A percentile compares a stretch with the other conserved stretches of the same genome.
These are phyloP conservation scores for Jamesozyma hellenica DNA, from an alignment of 805 yeast genomes.

Conservation along the genomic window DNA sequence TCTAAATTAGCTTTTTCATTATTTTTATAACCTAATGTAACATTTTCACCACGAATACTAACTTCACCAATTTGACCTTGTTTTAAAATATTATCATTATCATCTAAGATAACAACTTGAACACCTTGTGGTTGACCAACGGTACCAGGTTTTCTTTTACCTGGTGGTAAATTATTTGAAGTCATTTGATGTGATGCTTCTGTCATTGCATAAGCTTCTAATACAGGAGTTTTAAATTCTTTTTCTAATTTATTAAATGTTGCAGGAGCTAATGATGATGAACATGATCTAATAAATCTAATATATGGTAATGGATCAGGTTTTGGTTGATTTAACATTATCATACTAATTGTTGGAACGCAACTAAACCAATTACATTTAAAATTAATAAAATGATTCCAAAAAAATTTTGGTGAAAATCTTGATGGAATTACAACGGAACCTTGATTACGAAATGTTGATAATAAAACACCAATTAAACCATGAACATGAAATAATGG, in stretches of 20 bases:
- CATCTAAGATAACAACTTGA: conserved; percentile 47
- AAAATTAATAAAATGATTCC: conserved; percentile 44
- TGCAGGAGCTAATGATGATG: conserved; percentile 59
- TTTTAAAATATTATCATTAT: conserved; percentile 36
- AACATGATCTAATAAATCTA: conserved; percentile 63
- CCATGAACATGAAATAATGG: conserved; percentile 76
- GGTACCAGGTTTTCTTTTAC: conserved; percentile 56
- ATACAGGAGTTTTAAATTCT: conserved; percentile 53
- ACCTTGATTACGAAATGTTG: conserved; percentile 53
- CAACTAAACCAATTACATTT: conserved; percentile 65
- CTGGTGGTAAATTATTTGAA: conserved; percentile 58
- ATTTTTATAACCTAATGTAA: conserved; percentile 62
- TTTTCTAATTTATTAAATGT: conserved; percentile 49
- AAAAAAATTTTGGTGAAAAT: conserved; percentile 53
- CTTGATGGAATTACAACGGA: conserved; percentile 49
- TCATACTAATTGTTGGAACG: conserved; percentile 68
- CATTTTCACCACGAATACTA: conserved; percentile 55
- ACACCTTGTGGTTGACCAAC: conserved; percentile 69
- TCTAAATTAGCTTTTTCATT: conserved; percentile 63
- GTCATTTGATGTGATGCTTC: conserved; percentile 78
- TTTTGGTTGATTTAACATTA: conserved; percentile 41
- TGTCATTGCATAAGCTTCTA: conserved; percentile 75
- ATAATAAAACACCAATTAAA: conserved; percentile 51
- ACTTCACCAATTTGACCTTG: conserved; percentile 60
- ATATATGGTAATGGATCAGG: conserved; percentile 46